These are phyloP conservation scores for Phaeomoniella chlamydospora DNA, from an alignment of 2,329 filamentous ascomycete species.

Conservation along the genomic window DNA sequence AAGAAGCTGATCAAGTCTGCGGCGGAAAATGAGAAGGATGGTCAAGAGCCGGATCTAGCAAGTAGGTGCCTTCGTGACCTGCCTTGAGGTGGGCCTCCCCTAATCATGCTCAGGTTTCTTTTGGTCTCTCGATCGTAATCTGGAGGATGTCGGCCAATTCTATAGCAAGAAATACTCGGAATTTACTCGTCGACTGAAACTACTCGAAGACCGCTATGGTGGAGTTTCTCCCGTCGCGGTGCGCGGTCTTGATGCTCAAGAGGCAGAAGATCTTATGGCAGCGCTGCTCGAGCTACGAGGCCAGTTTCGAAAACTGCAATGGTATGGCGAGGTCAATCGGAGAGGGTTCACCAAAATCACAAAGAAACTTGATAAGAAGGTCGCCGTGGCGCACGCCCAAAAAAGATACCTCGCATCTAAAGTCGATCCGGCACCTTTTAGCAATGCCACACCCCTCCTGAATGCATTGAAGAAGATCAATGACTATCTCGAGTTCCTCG, in stretches of 20 bases:
- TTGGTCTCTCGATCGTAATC: conserved; percentile 87
- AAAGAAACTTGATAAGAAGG: conserved; percentile 96
- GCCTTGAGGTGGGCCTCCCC: conserved; percentile 11
- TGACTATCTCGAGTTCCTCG: conserved; percentile 74
- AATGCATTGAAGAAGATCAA: conserved; percentile 59
- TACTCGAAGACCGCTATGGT: conserved; percentile 70
- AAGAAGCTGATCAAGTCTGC: conserved; percentile 87
- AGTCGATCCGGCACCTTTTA: conserved; percentile 78
- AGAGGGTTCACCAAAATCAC: conserved; percentile 96
- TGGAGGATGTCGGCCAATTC: conserved; percentile 91
- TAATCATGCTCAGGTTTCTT: conserved; percentile 62
- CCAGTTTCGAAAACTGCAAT: conserved; percentile 81
- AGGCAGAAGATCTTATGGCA: conserved; percentile 80
- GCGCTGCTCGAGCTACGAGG: conserved; percentile 78
- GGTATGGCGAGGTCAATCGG: conserved; percentile 95
- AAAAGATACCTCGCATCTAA: conserved; percentile 78
- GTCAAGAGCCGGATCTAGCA: conserved; percentile 72
- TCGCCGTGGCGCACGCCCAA: conserved; percentile 61
- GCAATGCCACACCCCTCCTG: conserved; percentile 51
- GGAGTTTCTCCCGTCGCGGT: conserved; percentile 56
- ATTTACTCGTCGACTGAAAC: conserved; percentile 65
- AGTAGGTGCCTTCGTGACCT: conserved; percentile 45
- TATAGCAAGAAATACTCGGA: conserved; percentile 94
- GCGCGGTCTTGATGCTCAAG: conserved; percentile 68
- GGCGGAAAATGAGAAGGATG: conserved; percentile 51